Conservation (phyloP, 75 land plant genomes). For the Pinus albicaulis region DNA sequence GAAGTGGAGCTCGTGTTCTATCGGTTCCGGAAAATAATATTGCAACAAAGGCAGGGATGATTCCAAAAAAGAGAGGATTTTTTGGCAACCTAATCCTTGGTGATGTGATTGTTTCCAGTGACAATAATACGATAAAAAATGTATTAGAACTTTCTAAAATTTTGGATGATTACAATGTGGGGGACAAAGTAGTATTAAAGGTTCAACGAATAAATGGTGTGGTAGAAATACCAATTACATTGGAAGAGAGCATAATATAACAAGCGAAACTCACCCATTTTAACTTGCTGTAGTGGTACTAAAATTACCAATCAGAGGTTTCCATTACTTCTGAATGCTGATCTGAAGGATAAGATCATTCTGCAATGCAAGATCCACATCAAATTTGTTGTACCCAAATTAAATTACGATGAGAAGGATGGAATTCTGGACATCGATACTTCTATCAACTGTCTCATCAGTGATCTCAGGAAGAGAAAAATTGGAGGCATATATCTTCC, state of each 20-base stretch:
- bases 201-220: slow-evolving; percentile 59
- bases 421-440: too few relatives aligned
- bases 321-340: too few relatives aligned
- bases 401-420: too few relatives aligned
- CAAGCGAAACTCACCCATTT: too few relatives aligned
- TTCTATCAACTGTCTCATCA: too few relatives aligned
- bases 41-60: slow-evolving; percentile 85
- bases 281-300: too few relatives aligned
- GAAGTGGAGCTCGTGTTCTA: slow-evolving; percentile 80
- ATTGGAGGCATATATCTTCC: too few relatives aligned
- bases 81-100: slow-evolving; percentile 93
- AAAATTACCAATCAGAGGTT: too few relatives aligned
- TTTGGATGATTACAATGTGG: slow-evolving; percentile 80
- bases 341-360: too few relatives aligned
- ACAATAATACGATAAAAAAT: slow-evolving; percentile 65
- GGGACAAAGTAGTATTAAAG: slow-evolving; percentile 65
- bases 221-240: slow-evolving; percentile 59
- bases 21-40: slow-evolving; percentile 69
- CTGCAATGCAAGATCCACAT: too few relatives aligned
- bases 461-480: too few relatives aligned
- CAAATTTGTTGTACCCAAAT: too few relatives aligned
- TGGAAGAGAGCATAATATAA: slow-evolving; percentile 57
- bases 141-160: slow-evolving; percentile 57
- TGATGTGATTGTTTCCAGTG: slow-evolving; percentile 79
- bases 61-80: slow-evolving; percentile 84